phyloP scores from a whole-genome alignment of 441 rosid genomes.

The Jatropha podagrica region DNA sequence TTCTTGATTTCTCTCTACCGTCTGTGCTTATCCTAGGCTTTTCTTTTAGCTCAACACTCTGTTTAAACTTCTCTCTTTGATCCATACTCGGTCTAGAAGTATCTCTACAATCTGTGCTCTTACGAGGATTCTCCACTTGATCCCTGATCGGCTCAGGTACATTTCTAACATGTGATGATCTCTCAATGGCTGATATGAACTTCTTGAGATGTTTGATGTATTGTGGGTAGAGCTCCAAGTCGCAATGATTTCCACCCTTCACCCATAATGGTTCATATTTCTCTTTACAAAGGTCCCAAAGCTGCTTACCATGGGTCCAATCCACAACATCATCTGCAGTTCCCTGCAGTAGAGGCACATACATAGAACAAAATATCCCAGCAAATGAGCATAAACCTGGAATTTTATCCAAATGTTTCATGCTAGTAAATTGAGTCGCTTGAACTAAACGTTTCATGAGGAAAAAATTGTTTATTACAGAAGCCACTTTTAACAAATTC shows the following conservation, averaged over 20 bases:
- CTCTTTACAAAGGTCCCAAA: slow-evolving; percentile 84
- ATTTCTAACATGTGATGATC: slow-evolving; percentile 40
- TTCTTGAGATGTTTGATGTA: slow-evolving; percentile 86
- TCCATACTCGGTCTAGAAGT: slow-evolving; percentile 40
- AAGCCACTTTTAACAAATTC: neutral
- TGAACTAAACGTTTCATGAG: neutral
- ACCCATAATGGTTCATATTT: slow-evolving; percentile 93
- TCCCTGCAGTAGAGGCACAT: slow-evolving; percentile 53
- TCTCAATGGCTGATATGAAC: slow-evolving; percentile 76
- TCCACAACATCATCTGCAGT: slow-evolving; percentile 89
- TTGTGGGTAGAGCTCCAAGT: slow-evolving; percentile 80
- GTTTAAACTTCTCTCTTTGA: slow-evolving; percentile 54
- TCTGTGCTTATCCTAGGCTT: slow-evolving; percentile 50
- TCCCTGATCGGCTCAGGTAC: slow-evolving; percentile 34
- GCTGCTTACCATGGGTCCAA: slow-evolving; percentile 90
- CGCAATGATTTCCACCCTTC: slow-evolving; percentile 92
- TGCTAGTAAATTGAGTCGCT: neutral
- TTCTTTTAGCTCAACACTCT: slow-evolving; percentile 51
- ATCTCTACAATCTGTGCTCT: slow-evolving; percentile 69
- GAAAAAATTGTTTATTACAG: neutral
- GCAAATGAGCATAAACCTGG: slow-evolving; percentile 1
- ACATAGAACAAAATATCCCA: neutral
- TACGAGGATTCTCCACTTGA: slow-evolving; percentile 48
- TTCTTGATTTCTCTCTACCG: slow-evolving; percentile 55
- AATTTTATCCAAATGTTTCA: neutral